Conservation (phyloP, 345 rosid species). For the Fremontodendron californicum region DNA sequence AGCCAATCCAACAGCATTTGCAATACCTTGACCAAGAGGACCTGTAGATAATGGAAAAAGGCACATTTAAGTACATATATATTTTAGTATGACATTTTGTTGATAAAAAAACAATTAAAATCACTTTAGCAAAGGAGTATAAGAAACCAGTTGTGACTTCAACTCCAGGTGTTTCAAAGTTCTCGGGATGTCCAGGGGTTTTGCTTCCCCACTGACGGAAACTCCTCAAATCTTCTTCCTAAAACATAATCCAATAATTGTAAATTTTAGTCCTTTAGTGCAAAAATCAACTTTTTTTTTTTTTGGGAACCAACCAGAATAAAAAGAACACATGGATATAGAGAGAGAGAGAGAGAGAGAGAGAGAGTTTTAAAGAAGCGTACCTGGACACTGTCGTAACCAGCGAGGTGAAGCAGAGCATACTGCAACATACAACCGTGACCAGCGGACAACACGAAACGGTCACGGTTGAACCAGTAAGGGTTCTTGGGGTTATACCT, state of each 20-base stretch:
- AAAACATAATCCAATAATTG: constrained; percentile 7
- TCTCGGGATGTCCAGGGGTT: constrained; percentile 99
- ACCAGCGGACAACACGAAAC: constrained; percentile 92
- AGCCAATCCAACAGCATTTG: constrained; percentile 89
- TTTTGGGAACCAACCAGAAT: background rate
- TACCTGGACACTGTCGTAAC: constrained; percentile 85
- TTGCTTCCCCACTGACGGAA: constrained; percentile 96
- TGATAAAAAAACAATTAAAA: background rate
- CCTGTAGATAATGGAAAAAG: constrained; percentile 33
- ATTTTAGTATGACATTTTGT: background rate
- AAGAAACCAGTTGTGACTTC: constrained; percentile 99
- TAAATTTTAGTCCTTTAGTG: background rate
- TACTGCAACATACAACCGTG: constrained; percentile 97
- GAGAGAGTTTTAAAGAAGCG: background rate
- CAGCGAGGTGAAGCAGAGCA: constrained; percentile 94
- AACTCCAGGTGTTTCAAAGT: constrained; percentile 96
- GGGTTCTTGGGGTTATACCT: constrained; percentile 93
- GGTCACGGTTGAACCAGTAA: constrained; percentile 96
- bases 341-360: too few species aligned
- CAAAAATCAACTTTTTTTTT: background rate
- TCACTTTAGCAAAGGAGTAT: background rate
- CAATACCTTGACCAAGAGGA: constrained; percentile 86
- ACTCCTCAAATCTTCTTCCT: constrained; percentile 90
- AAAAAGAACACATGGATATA: background rate
- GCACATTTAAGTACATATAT: background rate